Evolutionary conservation across 345 rosid genomes (phyloP).

Genomic region (Sisymbrium altissimum): DNA sequence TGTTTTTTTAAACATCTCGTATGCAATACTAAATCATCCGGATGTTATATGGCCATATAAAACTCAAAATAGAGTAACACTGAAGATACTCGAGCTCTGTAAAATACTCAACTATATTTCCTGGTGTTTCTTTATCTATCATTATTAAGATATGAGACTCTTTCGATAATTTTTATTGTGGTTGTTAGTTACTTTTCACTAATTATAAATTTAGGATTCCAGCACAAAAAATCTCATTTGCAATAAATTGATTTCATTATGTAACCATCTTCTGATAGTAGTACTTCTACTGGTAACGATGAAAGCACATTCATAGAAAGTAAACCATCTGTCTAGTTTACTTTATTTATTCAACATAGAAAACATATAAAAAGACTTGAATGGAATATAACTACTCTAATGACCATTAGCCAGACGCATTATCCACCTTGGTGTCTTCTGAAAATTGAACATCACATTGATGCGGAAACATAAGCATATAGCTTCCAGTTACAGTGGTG

Average conservation of each 20-base stretch:
- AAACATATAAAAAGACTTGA: background rate
- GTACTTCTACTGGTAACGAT: background rate
- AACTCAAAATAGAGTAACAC: too few relatives aligned
- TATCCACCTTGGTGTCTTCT: background rate
- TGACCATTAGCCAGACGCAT: background rate
- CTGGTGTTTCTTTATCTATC: too few relatives aligned
- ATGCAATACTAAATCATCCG: too few relatives aligned
- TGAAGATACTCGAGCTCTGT: too few relatives aligned
- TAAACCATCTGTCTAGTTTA: background rate
- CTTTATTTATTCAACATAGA: background rate
- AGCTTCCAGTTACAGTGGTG: background rate
- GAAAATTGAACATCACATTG: constrained; percentile 1
- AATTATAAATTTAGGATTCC: background rate
- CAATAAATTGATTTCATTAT: background rate
- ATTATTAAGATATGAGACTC: too few relatives aligned
- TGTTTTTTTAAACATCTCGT: too few relatives aligned
- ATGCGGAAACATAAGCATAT: background rate
- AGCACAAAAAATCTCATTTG: background rate
- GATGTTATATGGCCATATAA: too few relatives aligned
- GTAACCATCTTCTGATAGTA: background rate
- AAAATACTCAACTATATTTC: too few relatives aligned
- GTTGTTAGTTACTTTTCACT: background rate
- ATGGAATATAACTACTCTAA: background rate
- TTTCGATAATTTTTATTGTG: background rate
- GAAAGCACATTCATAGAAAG: background rate